Evolutionary conservation across 257 asterid genomes (phyloP).

Genomic region (Solanum piurae): DNA sequence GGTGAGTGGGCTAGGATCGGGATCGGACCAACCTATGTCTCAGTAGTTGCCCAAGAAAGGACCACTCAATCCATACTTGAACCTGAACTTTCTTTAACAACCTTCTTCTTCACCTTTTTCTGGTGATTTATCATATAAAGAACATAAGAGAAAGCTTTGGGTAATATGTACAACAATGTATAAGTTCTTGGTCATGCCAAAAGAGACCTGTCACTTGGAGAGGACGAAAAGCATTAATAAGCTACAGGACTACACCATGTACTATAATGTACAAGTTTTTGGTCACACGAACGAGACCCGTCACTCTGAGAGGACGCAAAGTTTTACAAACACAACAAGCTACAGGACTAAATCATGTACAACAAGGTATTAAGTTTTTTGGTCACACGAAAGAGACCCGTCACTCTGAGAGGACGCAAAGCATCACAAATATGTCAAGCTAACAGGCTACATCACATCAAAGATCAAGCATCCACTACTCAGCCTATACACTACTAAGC

Average conservation of each 20-base stretch:
- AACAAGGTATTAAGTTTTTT: not conserved
- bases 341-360: not conserved
- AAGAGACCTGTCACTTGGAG: not conserved
- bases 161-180: not conserved
- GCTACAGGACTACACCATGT: not conserved
- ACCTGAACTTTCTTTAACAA: not conserved
- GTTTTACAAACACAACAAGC: not conserved
- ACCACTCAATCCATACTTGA: not conserved
- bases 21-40: not conserved
- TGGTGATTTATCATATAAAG: not conserved
- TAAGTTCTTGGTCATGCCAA: not conserved
- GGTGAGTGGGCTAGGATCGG: not conserved
- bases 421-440: not conserved
- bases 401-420: constrained; percentile 9
- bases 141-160: not conserved
- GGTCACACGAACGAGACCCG: constrained; percentile 6
- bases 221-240: not conserved
- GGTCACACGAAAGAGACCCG: constrained; percentile 7
- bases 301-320: constrained; percentile 8
- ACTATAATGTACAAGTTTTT: not conserved
- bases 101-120: not conserved
- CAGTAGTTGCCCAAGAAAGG: not conserved
- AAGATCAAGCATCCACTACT: not conserved
- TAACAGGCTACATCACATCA: not conserved
- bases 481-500: constrained; percentile 22